phyloP scores from a whole-genome alignment of 106 monocot genomes.

The Platanthera zijinensis region DNA sequence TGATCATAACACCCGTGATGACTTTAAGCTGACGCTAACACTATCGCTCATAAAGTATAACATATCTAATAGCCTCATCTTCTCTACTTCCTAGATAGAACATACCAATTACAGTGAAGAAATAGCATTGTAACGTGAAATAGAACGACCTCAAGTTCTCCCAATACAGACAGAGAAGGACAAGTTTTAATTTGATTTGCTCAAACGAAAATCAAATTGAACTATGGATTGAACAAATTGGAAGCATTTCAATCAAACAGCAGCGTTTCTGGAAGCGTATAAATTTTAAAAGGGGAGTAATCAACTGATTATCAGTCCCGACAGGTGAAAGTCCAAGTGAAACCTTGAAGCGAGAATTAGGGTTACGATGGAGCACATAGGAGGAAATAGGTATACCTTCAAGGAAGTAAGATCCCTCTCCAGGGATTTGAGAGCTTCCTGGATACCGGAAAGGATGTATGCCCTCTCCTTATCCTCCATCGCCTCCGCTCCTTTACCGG shows the following conservation, averaged over 20 bases:
- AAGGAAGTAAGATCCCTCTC: conserved; percentile 40
- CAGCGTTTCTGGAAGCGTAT: neutral
- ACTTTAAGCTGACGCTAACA: no score
- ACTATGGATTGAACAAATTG: neutral
- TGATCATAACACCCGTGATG: no score
- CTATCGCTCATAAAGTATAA: no score
- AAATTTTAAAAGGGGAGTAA: neutral
- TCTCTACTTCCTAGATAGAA: no score
- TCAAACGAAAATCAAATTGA: neutral
- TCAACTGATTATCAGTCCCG: neutral
- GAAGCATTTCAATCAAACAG: neutral
- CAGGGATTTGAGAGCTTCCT: conserved; percentile 37
- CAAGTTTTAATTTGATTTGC: neutral
- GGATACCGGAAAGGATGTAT: conserved; percentile 27
- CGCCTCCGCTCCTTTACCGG: neutral
- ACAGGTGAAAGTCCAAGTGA: neutral
- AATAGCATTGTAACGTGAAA: neutral
- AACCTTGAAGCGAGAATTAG: neutral
- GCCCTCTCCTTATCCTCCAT: conserved; percentile 9
- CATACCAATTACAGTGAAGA: neutral
- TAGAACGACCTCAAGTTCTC: neutral
- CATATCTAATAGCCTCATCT: no score
- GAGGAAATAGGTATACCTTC: conserved; percentile 22
- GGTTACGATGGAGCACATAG: neutral
- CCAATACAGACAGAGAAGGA: neutral